Percentiles rank a stretch among this genome's conserved stretches.
Evolutionary conservation across 129 eudicot species (phyloP).

Genomic region (Helianthus annuus): DNA sequence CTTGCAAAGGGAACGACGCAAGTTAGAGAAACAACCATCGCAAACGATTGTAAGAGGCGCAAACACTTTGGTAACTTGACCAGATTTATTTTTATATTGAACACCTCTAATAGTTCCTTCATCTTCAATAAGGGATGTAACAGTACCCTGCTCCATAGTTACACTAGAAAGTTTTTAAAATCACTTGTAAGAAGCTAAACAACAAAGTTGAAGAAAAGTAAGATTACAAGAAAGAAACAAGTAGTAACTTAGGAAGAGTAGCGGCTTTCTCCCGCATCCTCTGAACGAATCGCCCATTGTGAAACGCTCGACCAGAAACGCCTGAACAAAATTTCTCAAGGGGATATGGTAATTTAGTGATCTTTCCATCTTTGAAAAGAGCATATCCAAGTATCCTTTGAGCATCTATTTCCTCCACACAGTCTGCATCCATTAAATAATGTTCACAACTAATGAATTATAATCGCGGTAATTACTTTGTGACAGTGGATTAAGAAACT

Average conservation of each 20-base stretch:
- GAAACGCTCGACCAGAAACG: conserved; percentile 34
- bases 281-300: conserved; percentile 36
- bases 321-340: conserved; percentile 36
- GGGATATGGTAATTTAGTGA: conserved; percentile 28
- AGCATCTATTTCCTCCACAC: conserved; percentile 37
- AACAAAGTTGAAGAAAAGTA: not conserved
- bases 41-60: conserved; percentile 44
- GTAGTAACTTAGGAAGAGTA: conserved; percentile 28
- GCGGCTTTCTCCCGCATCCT: conserved; percentile 36
- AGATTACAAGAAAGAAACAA: not conserved
- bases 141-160: conserved; percentile 51
- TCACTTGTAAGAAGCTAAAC: not conserved
- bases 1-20: conserved; percentile 56
- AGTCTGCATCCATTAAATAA: conserved; percentile 6
- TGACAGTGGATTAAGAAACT: not conserved
- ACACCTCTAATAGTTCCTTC: conserved; percentile 51
- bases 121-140: conserved; percentile 49
- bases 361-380: conserved; percentile 34
- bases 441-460: not conserved
- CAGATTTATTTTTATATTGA: conserved; percentile 51
- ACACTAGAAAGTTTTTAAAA: conserved; percentile 37
- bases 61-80: conserved; percentile 42
- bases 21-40: conserved; percentile 45
- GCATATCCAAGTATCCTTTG: conserved; percentile 41
- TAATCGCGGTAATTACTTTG: not conserved